Evolutionary conservation across 1,284 basidiomycete species (phyloP).

Genomic region (Naganishia albida): DNA sequence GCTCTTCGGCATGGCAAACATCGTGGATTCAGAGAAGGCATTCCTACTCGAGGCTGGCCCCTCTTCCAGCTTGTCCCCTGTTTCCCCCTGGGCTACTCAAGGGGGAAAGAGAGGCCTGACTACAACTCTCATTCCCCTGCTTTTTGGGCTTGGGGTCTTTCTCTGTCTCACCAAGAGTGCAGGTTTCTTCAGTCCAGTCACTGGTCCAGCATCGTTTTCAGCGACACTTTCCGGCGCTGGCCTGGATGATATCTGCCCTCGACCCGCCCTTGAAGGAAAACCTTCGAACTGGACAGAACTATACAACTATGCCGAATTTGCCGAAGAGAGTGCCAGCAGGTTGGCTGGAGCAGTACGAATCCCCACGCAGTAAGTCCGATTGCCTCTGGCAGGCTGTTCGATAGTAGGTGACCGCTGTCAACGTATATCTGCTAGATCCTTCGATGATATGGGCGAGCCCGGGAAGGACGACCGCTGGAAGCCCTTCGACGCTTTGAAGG

Average conservation of each 20-base stretch:
- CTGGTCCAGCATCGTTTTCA: not conserved
- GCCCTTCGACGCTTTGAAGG: slow-evolving; percentile 25
- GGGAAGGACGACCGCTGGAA: slow-evolving; percentile 29
- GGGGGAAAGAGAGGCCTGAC: not conserved
- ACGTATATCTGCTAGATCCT: slow-evolving; percentile 8
- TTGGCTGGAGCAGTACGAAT: slow-evolving; percentile 27
- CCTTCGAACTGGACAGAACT: slow-evolving; percentile 24
- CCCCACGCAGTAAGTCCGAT: slow-evolving; percentile 29
- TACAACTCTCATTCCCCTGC: no score
- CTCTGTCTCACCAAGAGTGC: not conserved
- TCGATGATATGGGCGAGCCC: slow-evolving; percentile 32
- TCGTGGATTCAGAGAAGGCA: slow-evolving; percentile 19
- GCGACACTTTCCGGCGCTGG: not conserved
- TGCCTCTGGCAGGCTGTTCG: not conserved
- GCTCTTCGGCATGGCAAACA: not conserved
- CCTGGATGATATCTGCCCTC: not conserved
- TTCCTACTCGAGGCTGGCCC: not conserved
- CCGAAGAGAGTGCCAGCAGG: slow-evolving; percentile 20
- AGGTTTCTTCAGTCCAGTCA: not conserved
- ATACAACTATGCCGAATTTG: slow-evolving; percentile 21
- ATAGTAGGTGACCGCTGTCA: not conserved
- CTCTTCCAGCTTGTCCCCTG: not conserved
- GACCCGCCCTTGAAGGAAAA: not conserved
- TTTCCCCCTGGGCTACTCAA: not conserved
- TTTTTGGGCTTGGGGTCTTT: not conserved